Evolutionary conservation across 176 grass and related monocot species (phyloP).

Genomic region (Musa troglodytarum): DNA sequence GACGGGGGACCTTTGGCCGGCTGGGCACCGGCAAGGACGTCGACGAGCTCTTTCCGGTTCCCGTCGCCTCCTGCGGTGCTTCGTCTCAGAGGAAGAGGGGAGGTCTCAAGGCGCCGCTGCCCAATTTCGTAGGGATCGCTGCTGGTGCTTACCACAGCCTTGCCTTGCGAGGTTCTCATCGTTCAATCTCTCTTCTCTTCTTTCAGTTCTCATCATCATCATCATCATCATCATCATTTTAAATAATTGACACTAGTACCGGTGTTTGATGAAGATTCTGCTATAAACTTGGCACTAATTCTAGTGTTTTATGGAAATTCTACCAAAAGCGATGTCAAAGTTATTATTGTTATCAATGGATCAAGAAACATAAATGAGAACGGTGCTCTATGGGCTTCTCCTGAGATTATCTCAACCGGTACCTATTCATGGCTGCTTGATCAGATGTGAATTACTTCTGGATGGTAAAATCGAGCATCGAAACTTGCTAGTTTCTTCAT

Average conservation of each 20-base stretch:
- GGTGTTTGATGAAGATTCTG: neutral
- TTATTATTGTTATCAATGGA: neutral
- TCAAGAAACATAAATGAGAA: neutral
- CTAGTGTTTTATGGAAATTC: neutral
- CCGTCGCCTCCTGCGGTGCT: constrained; percentile 27
- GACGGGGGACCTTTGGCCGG: constrained; percentile 73
- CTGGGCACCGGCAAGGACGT: constrained; percentile 61
- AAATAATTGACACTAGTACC: neutral
- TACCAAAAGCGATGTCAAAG: neutral
- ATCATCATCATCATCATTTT: neutral
- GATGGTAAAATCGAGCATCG: no score
- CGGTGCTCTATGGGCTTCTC: no score
- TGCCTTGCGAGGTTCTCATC: constrained; percentile 55
- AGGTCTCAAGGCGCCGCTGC: constrained; percentile 3
- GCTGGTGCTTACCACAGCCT: constrained; percentile 85
- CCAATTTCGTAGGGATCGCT: constrained; percentile 55
- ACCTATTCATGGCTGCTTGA: no score
- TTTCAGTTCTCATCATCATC: neutral
- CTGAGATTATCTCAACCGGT: no score
- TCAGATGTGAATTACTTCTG: no score
- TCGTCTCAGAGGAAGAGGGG: constrained; percentile 14
- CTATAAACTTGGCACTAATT: neutral
- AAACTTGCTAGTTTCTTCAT: no score
- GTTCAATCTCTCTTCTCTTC: neutral
- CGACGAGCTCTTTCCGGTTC: constrained; percentile 56